Base-by-base conservation (phyloP, 371 early-diverging fungal genomes). In the Dichotomocladium elegans region DNA sequence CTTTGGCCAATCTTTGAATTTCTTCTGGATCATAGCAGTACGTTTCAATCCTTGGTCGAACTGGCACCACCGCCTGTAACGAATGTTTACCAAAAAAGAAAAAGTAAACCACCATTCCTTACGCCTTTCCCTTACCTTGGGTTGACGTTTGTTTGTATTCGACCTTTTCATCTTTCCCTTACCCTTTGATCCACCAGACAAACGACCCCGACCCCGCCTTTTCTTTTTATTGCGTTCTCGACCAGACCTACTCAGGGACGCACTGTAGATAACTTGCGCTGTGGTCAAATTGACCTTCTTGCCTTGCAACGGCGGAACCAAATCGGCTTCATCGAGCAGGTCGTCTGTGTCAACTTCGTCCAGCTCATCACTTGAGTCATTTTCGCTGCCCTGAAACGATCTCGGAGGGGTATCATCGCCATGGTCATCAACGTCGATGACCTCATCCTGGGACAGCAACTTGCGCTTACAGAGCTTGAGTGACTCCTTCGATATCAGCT, bases 1-100 rank as follows among this genome's bases (percentile, higher is more conserved):
- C 31, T 11, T 64, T 58, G 1, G 87, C 72, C 25, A 89, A 63
- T 17, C 63, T 53, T 19, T 66, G 53, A 10, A 79, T 71, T 24
- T 57, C 43, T 10, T 54, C 60, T 3, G 81, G 82, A 41, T 84
- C 78, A 66, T 57, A 49, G 12, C 21, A 40, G 30, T 35, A 45
- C 35, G 49, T 52, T 28, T 57, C 46, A n/a, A 46, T 51, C 1
- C 46, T 9, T 14, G 34, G 42, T 31, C 43, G 42, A 14, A 42
- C 29, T n/a, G 40, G 40, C 4, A 35, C 8, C 26, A 26, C 29
- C 3, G 27, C 26, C 5, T 28, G 35, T 4, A 21, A 15, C 15
- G 15, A 5, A n/a, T 21, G 11, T n/a, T 22, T 21, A 14, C 22
- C 45, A 12, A 41, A 41, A 3, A 41, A 41, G 41, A 41, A 41